These are phyloP conservation scores for Phytophthora hibernalis DNA, from an alignment of 352 stramenopile species.

Conservation along the genomic window DNA sequence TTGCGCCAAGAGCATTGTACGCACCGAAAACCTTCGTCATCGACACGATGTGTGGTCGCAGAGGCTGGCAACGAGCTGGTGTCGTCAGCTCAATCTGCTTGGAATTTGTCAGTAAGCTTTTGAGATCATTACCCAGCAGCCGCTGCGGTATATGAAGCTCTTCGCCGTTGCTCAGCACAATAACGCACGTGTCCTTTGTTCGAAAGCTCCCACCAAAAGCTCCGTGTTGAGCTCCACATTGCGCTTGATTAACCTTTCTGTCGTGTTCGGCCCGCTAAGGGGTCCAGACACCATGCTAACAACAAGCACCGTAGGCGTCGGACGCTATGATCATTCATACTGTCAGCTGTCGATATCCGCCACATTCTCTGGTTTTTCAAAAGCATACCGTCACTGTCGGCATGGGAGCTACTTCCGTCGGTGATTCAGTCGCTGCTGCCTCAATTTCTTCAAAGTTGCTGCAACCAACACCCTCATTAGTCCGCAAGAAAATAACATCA, in stretches of 20 bases:
- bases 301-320: constrained; percentile 56
- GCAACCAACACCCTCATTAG: background rate
- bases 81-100: constrained; percentile 72
- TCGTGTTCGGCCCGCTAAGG: constrained; percentile 24
- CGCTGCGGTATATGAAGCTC: constrained; percentile 67
- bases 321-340: constrained; percentile 18
- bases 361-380: background rate
- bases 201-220: constrained; percentile 58
- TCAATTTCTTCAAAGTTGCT: constrained; percentile 51
- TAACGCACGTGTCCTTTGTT: constrained; percentile 64
- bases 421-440: constrained; percentile 25
- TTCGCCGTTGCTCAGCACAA: constrained; percentile 80
- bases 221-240: constrained; percentile 64
- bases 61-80: constrained; percentile 48
- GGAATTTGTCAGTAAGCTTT: constrained; percentile 44
- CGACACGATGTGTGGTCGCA: constrained; percentile 64
- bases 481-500: background rate
- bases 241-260: constrained; percentile 70
- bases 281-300: constrained; percentile 62
- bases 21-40: constrained; percentile 65
- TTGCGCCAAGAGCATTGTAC: background rate
- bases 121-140: constrained; percentile 50
- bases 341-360: constrained; percentile 11
- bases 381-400: constrained; percentile 26
- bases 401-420: constrained; percentile 20